Evolutionary conservation across 1,284 basidiomycete species (phyloP).

Genomic region (Melampsora larici-populina): DNA sequence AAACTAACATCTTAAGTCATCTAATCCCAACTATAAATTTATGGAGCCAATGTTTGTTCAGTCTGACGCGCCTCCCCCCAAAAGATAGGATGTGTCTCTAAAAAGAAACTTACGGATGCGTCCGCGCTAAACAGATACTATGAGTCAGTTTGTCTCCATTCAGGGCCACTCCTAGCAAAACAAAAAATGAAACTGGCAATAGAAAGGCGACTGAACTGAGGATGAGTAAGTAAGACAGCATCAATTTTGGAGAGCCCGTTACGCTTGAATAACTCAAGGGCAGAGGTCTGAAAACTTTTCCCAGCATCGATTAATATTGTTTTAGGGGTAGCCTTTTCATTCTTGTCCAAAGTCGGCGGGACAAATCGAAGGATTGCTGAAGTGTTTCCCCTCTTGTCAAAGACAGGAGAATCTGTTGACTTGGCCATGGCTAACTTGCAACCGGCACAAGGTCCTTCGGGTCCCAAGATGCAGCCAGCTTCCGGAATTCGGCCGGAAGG

Average conservation of each 20-base stretch:
- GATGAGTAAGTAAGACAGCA: conserved; percentile 72
- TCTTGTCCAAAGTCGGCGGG: not conserved
- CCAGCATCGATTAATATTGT: conserved; percentile 70
- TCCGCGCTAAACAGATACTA: conserved; percentile 11
- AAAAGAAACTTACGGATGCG: conserved; percentile 16
- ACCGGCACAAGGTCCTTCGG: conserved; percentile 59
- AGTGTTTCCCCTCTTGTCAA: conserved; percentile 64
- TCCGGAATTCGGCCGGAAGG: conserved; percentile 68
- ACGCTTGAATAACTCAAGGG: conserved; percentile 74
- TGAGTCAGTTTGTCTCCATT: too few species aligned
- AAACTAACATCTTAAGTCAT: conserved; percentile 68
- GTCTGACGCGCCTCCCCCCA: too few species aligned
- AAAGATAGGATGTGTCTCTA: not conserved
- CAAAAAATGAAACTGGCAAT: too few species aligned
- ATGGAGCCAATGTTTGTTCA: too few species aligned
- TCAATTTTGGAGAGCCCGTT: conserved; percentile 70
- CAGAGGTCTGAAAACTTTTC: conserved; percentile 72
- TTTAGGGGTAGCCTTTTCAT: conserved; percentile 54
- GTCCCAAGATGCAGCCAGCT: conserved; percentile 63
- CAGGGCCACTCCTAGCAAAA: too few species aligned
- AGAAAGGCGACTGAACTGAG: conserved; percentile 68
- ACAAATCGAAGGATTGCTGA: conserved; percentile 58
- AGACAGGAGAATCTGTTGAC: conserved; percentile 61
- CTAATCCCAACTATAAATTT: conserved; percentile 63
- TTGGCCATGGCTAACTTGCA: conserved; percentile 68